Conservation (phyloP, 2,329 filamentous ascomycete genomes). For the Calonectria honghensis region DNA sequence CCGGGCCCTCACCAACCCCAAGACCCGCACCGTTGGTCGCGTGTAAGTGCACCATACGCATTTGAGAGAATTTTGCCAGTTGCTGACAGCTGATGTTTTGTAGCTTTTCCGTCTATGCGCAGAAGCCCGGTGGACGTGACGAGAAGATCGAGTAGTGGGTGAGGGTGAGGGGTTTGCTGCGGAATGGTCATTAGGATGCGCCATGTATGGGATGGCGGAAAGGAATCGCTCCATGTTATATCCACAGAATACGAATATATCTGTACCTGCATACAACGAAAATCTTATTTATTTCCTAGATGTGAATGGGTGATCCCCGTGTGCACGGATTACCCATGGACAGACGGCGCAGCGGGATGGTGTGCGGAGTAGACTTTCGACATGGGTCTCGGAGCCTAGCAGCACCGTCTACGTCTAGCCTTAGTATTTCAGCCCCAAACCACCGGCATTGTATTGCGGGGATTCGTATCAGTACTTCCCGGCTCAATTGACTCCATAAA, state of each 20-base stretch:
- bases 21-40: slow-evolving; percentile 41
- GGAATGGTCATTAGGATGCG: background rate
- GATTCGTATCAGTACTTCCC: background rate
- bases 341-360: background rate
- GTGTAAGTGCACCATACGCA: slow-evolving; percentile 42
- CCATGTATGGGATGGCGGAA: background rate
- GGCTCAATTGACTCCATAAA: background rate
- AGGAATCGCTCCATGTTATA: background rate
- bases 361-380: background rate
- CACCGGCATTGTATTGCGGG: background rate
- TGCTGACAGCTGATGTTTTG: background rate
- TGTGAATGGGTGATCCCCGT: background rate
- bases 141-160: background rate
- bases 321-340: background rate
- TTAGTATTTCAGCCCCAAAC: background rate
- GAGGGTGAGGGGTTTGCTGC: background rate
- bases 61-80: background rate
- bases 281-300: background rate
- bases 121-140: background rate
- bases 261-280: background rate
- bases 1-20: slow-evolving; percentile 40
- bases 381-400: background rate
- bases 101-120: slow-evolving; percentile 16
- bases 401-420: background rate
- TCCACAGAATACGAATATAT: background rate